Percentiles rank a stretch among this genome's conserved stretches.
Conservation (phyloP, 805 yeast genomes). For the Maudiozyma serrabonitensis region DNA sequence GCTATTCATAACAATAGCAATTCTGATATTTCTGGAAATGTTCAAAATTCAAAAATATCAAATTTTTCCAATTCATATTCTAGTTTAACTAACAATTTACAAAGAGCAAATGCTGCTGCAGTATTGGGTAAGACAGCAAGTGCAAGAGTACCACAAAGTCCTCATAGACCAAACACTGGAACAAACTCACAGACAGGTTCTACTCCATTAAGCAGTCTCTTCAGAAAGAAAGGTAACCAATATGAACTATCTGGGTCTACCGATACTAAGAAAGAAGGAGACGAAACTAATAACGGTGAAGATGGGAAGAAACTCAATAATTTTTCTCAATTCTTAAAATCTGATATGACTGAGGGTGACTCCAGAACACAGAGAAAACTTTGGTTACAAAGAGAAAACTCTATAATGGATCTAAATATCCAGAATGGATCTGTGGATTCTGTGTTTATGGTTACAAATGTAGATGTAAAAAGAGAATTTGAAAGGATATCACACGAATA, state of each 20-base stretch:
- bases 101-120: slow-evolving; percentile 11
- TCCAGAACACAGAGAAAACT: slow-evolving; percentile 76
- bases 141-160: background rate
- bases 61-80: slow-evolving; percentile 26
- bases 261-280: background rate
- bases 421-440: slow-evolving; percentile 22
- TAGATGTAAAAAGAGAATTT: slow-evolving; percentile 62
- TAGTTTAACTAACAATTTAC: slow-evolving; percentile 24
- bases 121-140: background rate
- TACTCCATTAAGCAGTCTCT: slow-evolving; percentile 1
- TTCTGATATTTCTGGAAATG: background rate
- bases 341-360: slow-evolving; percentile 35
- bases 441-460: slow-evolving; percentile 36
- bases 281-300: background rate
- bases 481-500: slow-evolving; percentile 72
- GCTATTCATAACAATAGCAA: background rate
- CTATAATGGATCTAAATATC: slow-evolving; percentile 45
- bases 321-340: slow-evolving; percentile 34
- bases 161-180: background rate
- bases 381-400: slow-evolving; percentile 75
- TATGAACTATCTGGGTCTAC: background rate
- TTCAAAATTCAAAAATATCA: background rate
- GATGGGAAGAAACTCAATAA: slow-evolving; percentile 20
- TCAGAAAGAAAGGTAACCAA: background rate
- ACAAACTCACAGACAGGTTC: background rate